Evolutionary conservation across 2,329 filamentous ascomycete genomes (phyloP).

Genomic region (Colletotrichum gigasporum): DNA sequence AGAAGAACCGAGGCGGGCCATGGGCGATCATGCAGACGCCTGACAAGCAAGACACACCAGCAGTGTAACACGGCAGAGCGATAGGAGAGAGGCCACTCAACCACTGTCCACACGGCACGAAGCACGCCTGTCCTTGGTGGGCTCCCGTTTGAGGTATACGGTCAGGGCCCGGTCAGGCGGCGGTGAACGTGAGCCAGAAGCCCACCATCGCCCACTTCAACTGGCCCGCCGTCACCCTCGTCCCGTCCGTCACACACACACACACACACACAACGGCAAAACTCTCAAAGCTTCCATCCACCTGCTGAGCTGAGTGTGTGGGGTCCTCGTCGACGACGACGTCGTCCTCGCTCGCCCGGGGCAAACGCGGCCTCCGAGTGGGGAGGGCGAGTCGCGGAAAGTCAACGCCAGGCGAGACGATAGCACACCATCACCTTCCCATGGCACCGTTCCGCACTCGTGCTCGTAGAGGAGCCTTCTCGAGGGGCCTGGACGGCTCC

Average conservation of each 20-base stretch:
- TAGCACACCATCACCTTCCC: conserved; percentile 5
- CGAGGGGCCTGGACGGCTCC: conserved; percentile 13
- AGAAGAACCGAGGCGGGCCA: background rate
- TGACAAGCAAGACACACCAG: conserved; percentile 28
- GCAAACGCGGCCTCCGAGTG: conserved; percentile 4
- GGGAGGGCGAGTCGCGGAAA: conserved; percentile 21
- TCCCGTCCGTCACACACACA: no score
- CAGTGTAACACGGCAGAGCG: conserved; percentile 1
- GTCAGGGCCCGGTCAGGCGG: conserved; percentile 25
- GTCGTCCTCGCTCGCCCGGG: background rate
- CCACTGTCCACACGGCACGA: background rate
- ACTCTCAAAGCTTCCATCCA: background rate
- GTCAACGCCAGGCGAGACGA: conserved; percentile 4
- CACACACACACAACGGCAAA: background rate
- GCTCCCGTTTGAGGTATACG: conserved; percentile 28
- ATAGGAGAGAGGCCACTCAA: no score
- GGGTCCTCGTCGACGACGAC: background rate
- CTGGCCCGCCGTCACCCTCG: background rate
- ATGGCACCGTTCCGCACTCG: conserved; percentile 12
- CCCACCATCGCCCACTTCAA: background rate
- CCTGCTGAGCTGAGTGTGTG: background rate
- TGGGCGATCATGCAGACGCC: conserved; percentile 30
- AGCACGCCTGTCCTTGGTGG: no score
- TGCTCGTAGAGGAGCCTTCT: background rate
- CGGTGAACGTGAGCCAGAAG: conserved; percentile 4